A percentile compares a stretch with the other conserved stretches of the same genome.
Evolutionary conservation across 176 grass and related monocot genomes (phyloP).

Genomic region (Raddia guianensis): DNA sequence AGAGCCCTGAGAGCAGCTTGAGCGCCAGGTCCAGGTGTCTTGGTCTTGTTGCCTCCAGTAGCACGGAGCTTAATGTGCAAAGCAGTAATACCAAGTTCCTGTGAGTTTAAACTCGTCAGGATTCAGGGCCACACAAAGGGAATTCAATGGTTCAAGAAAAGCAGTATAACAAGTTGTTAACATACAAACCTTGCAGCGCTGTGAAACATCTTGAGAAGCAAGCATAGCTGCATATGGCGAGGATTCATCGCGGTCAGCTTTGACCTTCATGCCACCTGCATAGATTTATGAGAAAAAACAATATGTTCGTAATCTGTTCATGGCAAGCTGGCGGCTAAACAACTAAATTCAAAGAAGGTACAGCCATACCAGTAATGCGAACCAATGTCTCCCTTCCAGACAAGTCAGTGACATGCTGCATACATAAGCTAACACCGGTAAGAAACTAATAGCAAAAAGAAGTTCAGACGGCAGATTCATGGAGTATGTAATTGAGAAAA

Average conservation of each 20-base stretch:
- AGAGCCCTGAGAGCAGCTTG: slow-evolving; percentile 73
- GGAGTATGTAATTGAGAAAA: not conserved
- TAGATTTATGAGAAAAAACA: not conserved
- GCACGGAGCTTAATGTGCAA: slow-evolving; percentile 76
- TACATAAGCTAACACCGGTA: not conserved
- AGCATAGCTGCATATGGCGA: slow-evolving; percentile 88
- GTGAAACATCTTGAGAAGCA: slow-evolving; percentile 77
- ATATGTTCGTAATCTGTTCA: not conserved
- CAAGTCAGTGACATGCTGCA: slow-evolving; percentile 69
- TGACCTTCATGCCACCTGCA: slow-evolving; percentile 80
- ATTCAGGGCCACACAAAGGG: not conserved
- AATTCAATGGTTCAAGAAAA: not conserved
- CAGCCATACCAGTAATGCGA: slow-evolving; percentile 54
- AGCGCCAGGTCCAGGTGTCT: slow-evolving; percentile 73
- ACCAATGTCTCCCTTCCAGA: slow-evolving; percentile 69
- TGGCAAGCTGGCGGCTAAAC: not conserved
- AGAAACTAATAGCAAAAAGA: not conserved
- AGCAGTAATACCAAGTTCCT: slow-evolving; percentile 84
- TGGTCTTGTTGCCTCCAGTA: slow-evolving; percentile 80
- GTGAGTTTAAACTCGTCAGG: not conserved
- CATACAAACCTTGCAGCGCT: slow-evolving; percentile 61
- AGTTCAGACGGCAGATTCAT: not conserved
- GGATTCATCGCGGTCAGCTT: slow-evolving; percentile 76
- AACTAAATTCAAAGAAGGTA: not conserved
- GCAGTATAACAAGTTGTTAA: not conserved